Evolutionary conservation across 495 filamentous ascomycete genomes (phyloP).

Genomic region (Aspergillus homomorphus): DNA sequence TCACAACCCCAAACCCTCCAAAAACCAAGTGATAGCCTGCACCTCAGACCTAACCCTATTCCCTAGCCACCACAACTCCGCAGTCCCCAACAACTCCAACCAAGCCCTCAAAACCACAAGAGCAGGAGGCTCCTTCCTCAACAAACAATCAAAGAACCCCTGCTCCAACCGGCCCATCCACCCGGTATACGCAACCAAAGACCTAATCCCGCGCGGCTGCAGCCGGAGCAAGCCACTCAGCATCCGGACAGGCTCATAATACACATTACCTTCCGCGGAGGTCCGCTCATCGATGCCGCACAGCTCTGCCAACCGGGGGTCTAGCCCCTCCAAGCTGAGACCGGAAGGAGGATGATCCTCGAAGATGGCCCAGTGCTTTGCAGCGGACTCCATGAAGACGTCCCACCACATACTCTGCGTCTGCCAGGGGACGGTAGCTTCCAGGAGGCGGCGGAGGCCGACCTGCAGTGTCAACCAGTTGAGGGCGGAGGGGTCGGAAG

Average conservation of each 20-base stretch:
- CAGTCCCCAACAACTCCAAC: conserved; percentile 36
- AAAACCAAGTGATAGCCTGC: conserved; percentile 42
- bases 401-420: conserved; percentile 39
- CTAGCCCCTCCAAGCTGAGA: conserved; percentile 33
- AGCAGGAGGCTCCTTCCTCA: conserved; percentile 39
- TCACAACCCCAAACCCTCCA: no score
- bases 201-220: conserved; percentile 17
- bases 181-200: conserved; percentile 25
- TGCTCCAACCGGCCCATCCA: conserved; percentile 36
- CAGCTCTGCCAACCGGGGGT: conserved; percentile 34
- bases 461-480: conserved; percentile 45
- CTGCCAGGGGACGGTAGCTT: conserved; percentile 28
- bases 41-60: conserved; percentile 40
- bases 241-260: conserved; percentile 37
- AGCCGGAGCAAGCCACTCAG: conserved; percentile 31
- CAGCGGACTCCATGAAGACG: conserved; percentile 32
- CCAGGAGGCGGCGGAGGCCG: conserved; percentile 40
- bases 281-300: conserved; percentile 39
- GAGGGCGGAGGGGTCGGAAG: conserved; percentile 27
- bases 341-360: conserved; percentile 6
- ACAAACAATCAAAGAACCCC: conserved; percentile 33
- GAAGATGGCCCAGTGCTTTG: conserved; percentile 21
- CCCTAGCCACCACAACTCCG: conserved; percentile 41
- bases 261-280: conserved; percentile 38
- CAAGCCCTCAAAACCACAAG: conserved; percentile 46